Base-by-base conservation (phyloP, 2,329 filamentous ascomycete species). In the Exutisphaerella laricina region DNA sequence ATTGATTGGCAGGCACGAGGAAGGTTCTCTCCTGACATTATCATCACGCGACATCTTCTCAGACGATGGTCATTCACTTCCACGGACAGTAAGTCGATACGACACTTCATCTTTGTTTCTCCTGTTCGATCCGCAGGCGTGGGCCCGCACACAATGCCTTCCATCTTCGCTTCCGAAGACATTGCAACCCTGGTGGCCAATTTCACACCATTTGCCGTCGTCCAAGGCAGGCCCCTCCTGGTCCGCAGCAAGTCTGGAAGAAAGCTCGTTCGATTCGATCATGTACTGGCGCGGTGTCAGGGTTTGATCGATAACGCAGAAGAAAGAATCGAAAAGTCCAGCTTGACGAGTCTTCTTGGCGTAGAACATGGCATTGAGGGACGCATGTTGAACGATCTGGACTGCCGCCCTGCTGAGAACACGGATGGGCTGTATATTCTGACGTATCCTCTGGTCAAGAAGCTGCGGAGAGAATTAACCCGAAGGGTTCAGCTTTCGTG, bases 111-210 rank as follows among this genome's bases (percentile, higher is more conserved):
- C 16, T 13, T n/a, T n/a, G n/a, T n/a, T 8, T 25, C 13, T 25
- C 10, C 25, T 38, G 20, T 28, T 28, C 17, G 35, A 38, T 16
- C 35, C 22, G 14, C 10, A 38, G 28, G 20, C 13, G 10, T 25
- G 35, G 35, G 17, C n/a, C n/a, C n/a, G n/a, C n/a, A n/a, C n/a
- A n/a, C 21, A 16, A 58, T 58, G 56, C 42, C 49, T n/a, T 41
- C 45, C 17, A 48, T 58, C n/a, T 58, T 59, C 34, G 49, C 54
- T 13, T 48, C 55, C 4, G 43, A 43, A 17, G 57, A 59, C 32
- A 53, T 59, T 12, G 56, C 53, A 8, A 34, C 48, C 12, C 44
- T 59, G 20, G 48, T 57, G 48, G 25, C 49, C 53, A 31, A 33
- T 53, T 57, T 49, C 46, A 39, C 37, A 18, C 55, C 55, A 20